Evolutionary conservation across 1,284 basidiomycete genomes (phyloP).

Genomic region (Irpex lacteus): DNA sequence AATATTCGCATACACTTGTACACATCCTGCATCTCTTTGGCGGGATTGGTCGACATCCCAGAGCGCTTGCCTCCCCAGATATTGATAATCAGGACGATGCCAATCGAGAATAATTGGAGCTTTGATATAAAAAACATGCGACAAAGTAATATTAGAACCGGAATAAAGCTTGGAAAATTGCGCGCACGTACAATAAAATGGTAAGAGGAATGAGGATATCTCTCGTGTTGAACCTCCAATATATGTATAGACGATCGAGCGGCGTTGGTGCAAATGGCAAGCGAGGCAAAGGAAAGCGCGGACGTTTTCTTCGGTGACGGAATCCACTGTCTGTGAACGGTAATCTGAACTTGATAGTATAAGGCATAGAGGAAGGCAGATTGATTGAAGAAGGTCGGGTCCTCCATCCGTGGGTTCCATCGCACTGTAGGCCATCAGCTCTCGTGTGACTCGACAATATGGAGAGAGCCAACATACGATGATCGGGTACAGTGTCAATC

Average conservation of each 20-base stretch:
- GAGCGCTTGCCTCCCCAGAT: conserved; percentile 64
- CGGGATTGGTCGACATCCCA: conserved; percentile 44
- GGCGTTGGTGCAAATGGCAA: conserved; percentile 83
- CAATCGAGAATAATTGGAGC: conserved; percentile 53
- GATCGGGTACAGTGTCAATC: conserved; percentile 20
- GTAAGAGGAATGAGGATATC: conserved; percentile 15
- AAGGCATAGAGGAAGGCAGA: conserved; percentile 61
- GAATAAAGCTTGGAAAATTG: not conserved
- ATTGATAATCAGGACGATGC: conserved; percentile 63
- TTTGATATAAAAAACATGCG: conserved; percentile 8
- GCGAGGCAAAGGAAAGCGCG: conserved; percentile 56
- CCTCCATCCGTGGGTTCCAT: conserved; percentile 62
- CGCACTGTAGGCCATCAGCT: conserved; percentile 4
- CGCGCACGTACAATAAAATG: not conserved
- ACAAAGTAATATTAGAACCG: not conserved
- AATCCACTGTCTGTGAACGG: conserved; percentile 59
- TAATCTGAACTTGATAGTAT: conserved; percentile 75
- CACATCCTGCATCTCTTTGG: conserved; percentile 64
- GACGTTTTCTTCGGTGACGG: conserved; percentile 44
- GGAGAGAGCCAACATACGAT: conserved; percentile 15
- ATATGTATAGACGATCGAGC: conserved; percentile 75
- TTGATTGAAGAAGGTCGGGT: conserved; percentile 62
- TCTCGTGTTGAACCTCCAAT: conserved; percentile 44
- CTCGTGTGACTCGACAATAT: not conserved
- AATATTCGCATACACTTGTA: conserved; percentile 60